A percentile compares a stretch with the other conserved stretches of the same genome.
Evolutionary conservation across 768 basidiomycete species (phyloP).

Genomic region (Agaricus sinodeliciosus): DNA sequence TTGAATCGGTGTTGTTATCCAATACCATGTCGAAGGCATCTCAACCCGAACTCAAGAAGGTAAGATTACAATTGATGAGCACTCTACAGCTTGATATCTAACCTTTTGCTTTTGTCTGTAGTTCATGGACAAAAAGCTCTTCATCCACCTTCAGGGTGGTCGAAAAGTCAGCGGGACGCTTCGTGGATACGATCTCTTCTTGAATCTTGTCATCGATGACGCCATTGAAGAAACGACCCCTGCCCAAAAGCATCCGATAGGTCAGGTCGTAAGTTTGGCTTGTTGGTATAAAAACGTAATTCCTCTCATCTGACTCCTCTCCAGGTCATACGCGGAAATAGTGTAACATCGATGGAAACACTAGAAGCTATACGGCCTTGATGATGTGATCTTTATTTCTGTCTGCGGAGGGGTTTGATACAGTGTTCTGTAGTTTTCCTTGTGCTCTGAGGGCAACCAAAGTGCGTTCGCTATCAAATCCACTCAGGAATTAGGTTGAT

Average conservation of each 20-base stretch:
- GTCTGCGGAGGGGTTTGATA: background rate
- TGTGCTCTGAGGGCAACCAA: background rate
- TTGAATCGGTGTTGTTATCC: background rate
- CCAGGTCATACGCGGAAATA: conserved; percentile 95
- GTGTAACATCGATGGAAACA: conserved; percentile 93
- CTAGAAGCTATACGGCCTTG: conserved; percentile 51
- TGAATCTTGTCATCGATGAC: conserved; percentile 97
- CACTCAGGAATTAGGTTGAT: background rate
- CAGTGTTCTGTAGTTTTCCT: background rate
- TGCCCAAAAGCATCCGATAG: conserved; percentile 85
- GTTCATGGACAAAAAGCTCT: conserved; percentile 99
- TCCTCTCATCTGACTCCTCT: conserved; percentile 8
- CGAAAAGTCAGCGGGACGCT: conserved; percentile 93
- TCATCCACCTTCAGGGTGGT: conserved; percentile 89
- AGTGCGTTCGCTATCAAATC: background rate
- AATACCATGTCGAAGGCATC: conserved; percentile 83
- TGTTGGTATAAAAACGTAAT: conserved; percentile 7
- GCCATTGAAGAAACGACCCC: conserved; percentile 87
- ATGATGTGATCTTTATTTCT: conserved; percentile 4
- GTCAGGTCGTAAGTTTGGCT: conserved; percentile 71
- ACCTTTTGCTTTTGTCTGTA: conserved; percentile 23
- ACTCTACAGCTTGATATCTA: background rate
- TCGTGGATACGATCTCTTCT: conserved; percentile 96
- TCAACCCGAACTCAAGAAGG: conserved; percentile 98
- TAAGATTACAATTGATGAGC: conserved; percentile 20